Base-by-base conservation (phyloP, 2,329 filamentous ascomycete genomes). In the Stagonosporopsis cucurbitacearum region DNA sequence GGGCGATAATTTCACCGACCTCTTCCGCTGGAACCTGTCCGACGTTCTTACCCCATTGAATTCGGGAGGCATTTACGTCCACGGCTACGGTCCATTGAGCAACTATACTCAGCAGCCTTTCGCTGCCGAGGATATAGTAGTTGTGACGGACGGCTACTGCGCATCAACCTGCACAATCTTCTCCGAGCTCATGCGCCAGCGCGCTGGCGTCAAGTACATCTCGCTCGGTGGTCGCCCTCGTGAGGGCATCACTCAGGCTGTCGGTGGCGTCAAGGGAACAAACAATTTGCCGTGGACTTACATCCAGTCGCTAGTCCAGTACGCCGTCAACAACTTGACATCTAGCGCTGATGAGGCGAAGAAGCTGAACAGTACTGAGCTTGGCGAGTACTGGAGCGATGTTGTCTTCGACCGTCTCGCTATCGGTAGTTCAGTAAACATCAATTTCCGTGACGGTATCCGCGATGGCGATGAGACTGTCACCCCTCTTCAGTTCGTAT, bases 181-280 rank as follows among this genome's bases (percentile, higher is more conserved):
- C 67, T 77, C 78, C 12, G 80, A 85, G 40, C 77, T 86, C 22
- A 80, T 88, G 77, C 78, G 79, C 6, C 71, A 77, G 54, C 76
- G 79, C 53, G 78, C 77, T 28, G 80, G 82, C 20, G 81, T 88
- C 2, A 82, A 82, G 59, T 83, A 82, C 32, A 79, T 88, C 41
- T 79, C 79, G 1, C 76, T 87, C 22, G 87, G 88, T 9, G 88
- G 88, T 1, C 82, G 84, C 1, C 82, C 87, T 0, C 73, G 75
- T 11, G 64, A 77, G 0, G 76, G 75, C 3, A 80, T 82, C 0
- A 89, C 88, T 0, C 74, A 77, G 58, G 74, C 74, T 32, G 77
- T 88, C 17, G 86, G 87, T n/a, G 88, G 87, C n/a, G 81, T 85
- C 43, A 86, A 88, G 64, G 88, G 87, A 28, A 75, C 77, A 0